Conservation (phyloP, 441 rosid species). For the Breynia disticha region DNA sequence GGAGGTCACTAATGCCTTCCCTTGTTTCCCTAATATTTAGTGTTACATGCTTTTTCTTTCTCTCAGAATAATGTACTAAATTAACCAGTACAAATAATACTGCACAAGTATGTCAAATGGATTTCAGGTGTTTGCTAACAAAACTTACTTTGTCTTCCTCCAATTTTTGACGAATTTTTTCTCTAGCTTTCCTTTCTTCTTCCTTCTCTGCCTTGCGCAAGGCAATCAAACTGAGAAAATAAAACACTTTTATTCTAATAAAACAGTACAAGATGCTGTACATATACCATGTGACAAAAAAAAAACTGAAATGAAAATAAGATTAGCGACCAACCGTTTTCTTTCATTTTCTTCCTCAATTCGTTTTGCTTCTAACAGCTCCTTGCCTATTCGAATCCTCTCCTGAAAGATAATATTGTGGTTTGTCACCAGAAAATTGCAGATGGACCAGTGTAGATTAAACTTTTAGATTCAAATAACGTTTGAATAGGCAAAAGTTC, state of each 20-base stretch:
- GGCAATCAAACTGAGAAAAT: conserved; percentile 53
- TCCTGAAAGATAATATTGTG: conserved; percentile 35
- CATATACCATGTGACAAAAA: neutral
- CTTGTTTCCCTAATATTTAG: too few relatives aligned
- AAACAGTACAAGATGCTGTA: neutral
- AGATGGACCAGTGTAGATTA: too few relatives aligned
- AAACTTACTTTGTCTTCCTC: conserved; percentile 81
- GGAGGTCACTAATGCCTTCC: too few relatives aligned
- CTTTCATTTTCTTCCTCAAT: conserved; percentile 92
- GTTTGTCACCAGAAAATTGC: neutral
- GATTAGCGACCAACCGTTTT: conserved; percentile 52
- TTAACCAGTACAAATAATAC: too few relatives aligned
- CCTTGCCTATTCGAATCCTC: conserved; percentile 90
- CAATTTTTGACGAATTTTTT: conserved; percentile 89
- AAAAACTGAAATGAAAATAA: conserved; percentile 4
- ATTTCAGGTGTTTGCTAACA: conserved; percentile 3
- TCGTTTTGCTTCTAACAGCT: conserved; percentile 86
- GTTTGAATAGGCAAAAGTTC: too few relatives aligned
- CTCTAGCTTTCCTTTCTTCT: conserved; percentile 87
- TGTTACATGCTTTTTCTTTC: too few relatives aligned
- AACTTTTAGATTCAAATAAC: too few relatives aligned
- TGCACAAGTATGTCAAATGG: neutral
- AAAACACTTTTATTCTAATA: neutral
- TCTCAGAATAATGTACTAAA: too few relatives aligned
- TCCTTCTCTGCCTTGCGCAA: conserved; percentile 93